Base-by-base conservation (phyloP, 2,329 filamentous ascomycete genomes). In the Beauveria rudraprayagi region DNA sequence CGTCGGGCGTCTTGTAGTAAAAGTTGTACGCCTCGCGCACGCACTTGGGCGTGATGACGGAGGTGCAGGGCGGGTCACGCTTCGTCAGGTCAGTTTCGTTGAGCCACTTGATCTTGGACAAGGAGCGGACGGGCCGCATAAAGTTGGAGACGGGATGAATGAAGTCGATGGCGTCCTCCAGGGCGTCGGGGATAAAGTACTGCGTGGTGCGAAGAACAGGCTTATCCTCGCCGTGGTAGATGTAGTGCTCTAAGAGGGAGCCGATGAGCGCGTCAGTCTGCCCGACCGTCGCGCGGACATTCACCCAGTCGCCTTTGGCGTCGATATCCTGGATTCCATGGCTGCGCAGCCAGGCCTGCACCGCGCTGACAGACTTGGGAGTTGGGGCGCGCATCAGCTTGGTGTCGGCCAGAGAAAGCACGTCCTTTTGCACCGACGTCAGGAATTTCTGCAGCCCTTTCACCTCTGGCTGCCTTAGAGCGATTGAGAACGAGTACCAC, bases 141-240 rank as follows among this genome's bases (percentile, higher is more conserved):
- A 82, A 82, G 70, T 81, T 78, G 61, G 73, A 70, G 47, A 82
- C 67, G 0, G 80, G 80, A 46, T 79, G 75, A 30, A 82, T 70
- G 63, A 82, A 81, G 58, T 72, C 73, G 58, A 82, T 72, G 60
- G 72, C 67, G 1, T 68, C 65, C 1, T 69, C 65, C 5, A 82
- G 69, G 4, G 67, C 63, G 4, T 70, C 70, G 0, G 80, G 79
- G 2, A 82, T 68, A 2, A 72, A 72, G 64, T 83, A 82, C 19
- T 75, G 69, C 11, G 67, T 73, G 3, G 79, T 75, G 14, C 80
- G 75, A 3, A 82, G 69, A 3, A 80, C 72, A 1, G 74, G 69
- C 4, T 65, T 62, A 24, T 48, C 43, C 16, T 48, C 44, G 50
- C 50, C 58, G 5, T 71, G 65, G 63, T 77, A 80, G 11, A 75